Evolutionary conservation across 139 green algal species (phyloP), one percentile per base, ranked within the genome.

Genomic region (Chlamydomonas sp.): DNA sequence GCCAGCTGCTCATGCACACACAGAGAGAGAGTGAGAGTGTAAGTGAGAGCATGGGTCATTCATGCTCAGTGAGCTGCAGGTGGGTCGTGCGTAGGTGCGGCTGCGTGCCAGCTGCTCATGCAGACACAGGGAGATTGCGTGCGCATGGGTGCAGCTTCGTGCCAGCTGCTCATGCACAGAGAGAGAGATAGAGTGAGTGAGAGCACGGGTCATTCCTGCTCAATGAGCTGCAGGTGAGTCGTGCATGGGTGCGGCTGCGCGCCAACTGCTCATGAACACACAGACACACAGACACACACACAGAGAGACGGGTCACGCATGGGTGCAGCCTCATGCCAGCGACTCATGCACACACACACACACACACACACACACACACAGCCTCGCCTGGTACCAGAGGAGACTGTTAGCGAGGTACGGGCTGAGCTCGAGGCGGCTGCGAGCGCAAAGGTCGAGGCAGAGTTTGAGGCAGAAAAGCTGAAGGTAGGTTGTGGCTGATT

Each of bases 141-240:
- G 57, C 20, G 24, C 13, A 31, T 33, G 13, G 16, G 22, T 35
- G 33, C 64, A 77, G 73, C 24, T 78, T 35, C 66, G 65, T 68
- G 22, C 50, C 35, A 49, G 16, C 24, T 28, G 70, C 60, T 8
- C 39, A 64, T 28, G 28, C 26, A 31, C 8, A 39, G 63, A 35
- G 33, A 57, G 61, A 47, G 4, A 33, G 4, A 5, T n/a, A 5
- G 5, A 30, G 59, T 5, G 31, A 66, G 29, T 50, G 57, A 4
- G 65, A 82, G 74, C 65, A 83, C 58, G 75, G 69, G 31, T 69
- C 72, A 2, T 83, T 81, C 69, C 77, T 84, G 26, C 76, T 85
- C 8, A 65, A 16, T 0, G 36, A 79, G 49, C 63, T 85, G 50
- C 57, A n/a, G n/a, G n/a, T n/a, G 34, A 33, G 38, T 24, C 6